Conservation (phyloP, 495 filamentous ascomycete genomes). For the Penicillium samsonianum region DNA sequence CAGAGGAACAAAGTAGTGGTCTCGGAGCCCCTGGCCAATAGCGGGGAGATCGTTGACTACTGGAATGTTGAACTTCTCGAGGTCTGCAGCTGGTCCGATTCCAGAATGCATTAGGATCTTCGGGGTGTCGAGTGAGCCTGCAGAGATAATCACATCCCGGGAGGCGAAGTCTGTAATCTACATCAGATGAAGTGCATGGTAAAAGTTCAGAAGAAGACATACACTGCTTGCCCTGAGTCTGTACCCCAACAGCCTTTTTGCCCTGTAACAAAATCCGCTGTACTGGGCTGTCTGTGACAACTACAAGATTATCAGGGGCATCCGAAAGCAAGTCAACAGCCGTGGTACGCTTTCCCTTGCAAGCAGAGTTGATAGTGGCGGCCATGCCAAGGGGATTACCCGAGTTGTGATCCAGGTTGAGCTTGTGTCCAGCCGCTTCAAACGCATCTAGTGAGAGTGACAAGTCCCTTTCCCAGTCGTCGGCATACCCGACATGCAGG, state of each 20-base stretch:
- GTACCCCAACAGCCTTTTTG: constrained; percentile 54
- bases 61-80: constrained; percentile 54
- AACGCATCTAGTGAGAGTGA: constrained; percentile 44
- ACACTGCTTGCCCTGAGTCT: constrained; percentile 39
- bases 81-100: constrained; percentile 56
- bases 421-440: constrained; percentile 47
- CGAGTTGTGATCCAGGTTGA: constrained; percentile 59
- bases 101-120: constrained; percentile 66
- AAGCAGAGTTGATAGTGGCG: constrained; percentile 47
- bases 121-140: constrained; percentile 59
- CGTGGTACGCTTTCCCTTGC: constrained; percentile 52
- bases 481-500: constrained; percentile 48
- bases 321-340: constrained; percentile 50
- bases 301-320: constrained; percentile 51
- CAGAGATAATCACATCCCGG: constrained; percentile 59
- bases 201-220: constrained; percentile 2
- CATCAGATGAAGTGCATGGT: neutral
- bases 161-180: constrained; percentile 36
- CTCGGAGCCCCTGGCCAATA: constrained; percentile 60
- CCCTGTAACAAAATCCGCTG: constrained; percentile 53
- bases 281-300: constrained; percentile 51
- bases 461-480: constrained; percentile 53
- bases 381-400: constrained; percentile 62
- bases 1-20: constrained; percentile 46
- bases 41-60: constrained; percentile 48